Evolutionary conservation across 805 yeast species (phyloP).

Genomic region (Candida palmyrensis): DNA sequence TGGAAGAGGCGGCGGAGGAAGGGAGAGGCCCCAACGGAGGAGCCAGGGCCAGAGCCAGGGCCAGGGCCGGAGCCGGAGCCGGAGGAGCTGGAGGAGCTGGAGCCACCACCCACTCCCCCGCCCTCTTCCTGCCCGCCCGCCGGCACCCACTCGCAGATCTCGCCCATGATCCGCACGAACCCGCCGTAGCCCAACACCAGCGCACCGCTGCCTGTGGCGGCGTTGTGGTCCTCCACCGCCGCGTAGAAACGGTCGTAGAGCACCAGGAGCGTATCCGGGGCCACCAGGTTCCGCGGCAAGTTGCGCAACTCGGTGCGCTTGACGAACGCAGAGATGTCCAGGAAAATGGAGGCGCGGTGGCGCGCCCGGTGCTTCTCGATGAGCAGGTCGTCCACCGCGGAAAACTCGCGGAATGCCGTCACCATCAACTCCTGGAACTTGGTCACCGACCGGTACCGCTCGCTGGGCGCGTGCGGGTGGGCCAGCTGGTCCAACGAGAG

Average conservation of each 20-base stretch:
- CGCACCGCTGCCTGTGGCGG: constrained; percentile 42
- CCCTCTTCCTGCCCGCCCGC: neutral
- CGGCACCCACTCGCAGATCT: constrained; percentile 66
- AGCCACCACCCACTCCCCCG: neutral
- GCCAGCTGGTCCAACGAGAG: constrained; percentile 72
- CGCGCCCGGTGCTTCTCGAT: constrained; percentile 64
- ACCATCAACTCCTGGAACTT: constrained; percentile 87
- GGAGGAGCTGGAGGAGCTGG: neutral
- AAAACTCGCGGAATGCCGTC: constrained; percentile 88
- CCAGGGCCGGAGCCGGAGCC: too few species aligned
- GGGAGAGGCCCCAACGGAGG: neutral
- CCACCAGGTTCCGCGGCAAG: constrained; percentile 67
- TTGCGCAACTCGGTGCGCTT: constrained; percentile 89
- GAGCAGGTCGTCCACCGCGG: constrained; percentile 69
- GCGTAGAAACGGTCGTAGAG: constrained; percentile 82
- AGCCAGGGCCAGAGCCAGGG: too few species aligned
- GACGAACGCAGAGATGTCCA: constrained; percentile 83
- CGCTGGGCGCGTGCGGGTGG: constrained; percentile 64
- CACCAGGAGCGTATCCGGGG: constrained; percentile 54
- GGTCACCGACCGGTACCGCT: constrained; percentile 61
- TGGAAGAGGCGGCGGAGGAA: constrained; percentile 54
- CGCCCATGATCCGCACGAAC: constrained; percentile 70
- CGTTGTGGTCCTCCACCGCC: constrained; percentile 62
- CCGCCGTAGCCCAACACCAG: constrained; percentile 72
- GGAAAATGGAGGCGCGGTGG: constrained; percentile 72